phyloP scores from a whole-genome alignment of 202 grass and related monocot species.

The Elaeis oleifera region DNA sequence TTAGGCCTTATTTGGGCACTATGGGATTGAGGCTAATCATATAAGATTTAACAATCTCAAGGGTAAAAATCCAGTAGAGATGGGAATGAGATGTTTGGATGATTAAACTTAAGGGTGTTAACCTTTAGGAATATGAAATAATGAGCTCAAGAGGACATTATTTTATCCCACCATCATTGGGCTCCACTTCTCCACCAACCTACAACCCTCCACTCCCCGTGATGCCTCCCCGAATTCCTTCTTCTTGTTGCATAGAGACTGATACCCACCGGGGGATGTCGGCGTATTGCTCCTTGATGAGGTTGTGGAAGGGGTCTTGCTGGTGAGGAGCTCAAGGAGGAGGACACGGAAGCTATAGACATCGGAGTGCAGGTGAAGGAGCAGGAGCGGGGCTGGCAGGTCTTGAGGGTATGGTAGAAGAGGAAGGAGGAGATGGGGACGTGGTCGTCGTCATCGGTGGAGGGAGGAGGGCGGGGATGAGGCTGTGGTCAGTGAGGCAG shows the following conservation, averaged over 20 bases:
- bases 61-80: no score
- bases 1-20: background rate
- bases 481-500: slow-evolving; percentile 73
- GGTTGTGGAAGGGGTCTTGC: slow-evolving; percentile 62
- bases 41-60: no score
- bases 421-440: slow-evolving; percentile 14
- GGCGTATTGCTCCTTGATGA: slow-evolving; percentile 39
- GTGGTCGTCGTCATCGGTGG: slow-evolving; percentile 6
- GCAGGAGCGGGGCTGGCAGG: background rate
- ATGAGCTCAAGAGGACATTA: no score
- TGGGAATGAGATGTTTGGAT: no score
- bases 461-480: slow-evolving; percentile 40
- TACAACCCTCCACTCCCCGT: no score
- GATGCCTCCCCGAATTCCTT: background rate
- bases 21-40: no score
- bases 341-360: slow-evolving; percentile 70
- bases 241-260: slow-evolving; percentile 60
- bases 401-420: slow-evolving; percentile 52
- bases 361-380: slow-evolving; percentile 37
- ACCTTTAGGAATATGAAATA: no score
- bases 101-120: no score
- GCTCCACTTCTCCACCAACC: no score
- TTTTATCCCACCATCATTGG: no score
- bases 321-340: slow-evolving; percentile 54
- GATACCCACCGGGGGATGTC: slow-evolving; percentile 48